These are phyloP conservation scores for Penicillium turbatum DNA, from an alignment of 495 filamentous ascomycete species.

Conservation along the genomic window DNA sequence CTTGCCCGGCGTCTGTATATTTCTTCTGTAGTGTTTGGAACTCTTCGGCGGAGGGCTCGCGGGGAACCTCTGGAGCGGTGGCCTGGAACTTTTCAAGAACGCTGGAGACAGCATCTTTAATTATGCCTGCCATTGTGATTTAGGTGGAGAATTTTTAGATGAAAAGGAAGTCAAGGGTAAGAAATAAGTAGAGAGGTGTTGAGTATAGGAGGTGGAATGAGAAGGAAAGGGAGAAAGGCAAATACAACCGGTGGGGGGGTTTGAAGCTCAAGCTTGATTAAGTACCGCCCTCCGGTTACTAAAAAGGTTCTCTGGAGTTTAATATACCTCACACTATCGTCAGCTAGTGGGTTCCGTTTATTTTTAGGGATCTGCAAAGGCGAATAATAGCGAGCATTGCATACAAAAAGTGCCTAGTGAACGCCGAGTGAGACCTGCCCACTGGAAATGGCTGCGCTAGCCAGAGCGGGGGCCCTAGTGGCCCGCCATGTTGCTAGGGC, in stretches of 20 bases:
- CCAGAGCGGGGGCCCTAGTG: slow-evolving; percentile 2
- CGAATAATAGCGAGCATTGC: slow-evolving; percentile 3
- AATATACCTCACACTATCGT: slow-evolving; percentile 9
- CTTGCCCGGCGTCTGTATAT: slow-evolving; percentile 76
- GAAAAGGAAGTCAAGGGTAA: not conserved
- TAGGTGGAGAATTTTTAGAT: not conserved
- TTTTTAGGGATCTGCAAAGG: slow-evolving; percentile 20
- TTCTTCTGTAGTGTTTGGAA: slow-evolving; percentile 69
- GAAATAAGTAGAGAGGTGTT: not conserved
- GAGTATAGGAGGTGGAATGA: not conserved
- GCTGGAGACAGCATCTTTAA: slow-evolving; percentile 53
- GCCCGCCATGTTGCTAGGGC: not conserved
- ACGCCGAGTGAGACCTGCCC: slow-evolving; percentile 5
- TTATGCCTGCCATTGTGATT: slow-evolving; percentile 40
- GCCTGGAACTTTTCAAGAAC: slow-evolving; percentile 54
- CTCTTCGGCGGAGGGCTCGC: slow-evolving; percentile 68
- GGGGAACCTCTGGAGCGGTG: slow-evolving; percentile 42
- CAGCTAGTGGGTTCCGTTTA: slow-evolving; percentile 17
- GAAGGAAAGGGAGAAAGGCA: slow-evolving; percentile 15
- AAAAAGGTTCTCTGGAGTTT: not conserved
- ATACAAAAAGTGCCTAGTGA: slow-evolving; percentile 3
- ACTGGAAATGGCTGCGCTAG: not conserved
- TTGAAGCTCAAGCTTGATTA: slow-evolving; percentile 23
- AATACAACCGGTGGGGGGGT: slow-evolving; percentile 23
- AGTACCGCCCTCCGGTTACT: slow-evolving; percentile 1